Percentiles rank a stretch among this genome's conserved stretches.
Conservation (phyloP, 148 eudicot genomes). For the Dianthus caryophyllus region DNA sequence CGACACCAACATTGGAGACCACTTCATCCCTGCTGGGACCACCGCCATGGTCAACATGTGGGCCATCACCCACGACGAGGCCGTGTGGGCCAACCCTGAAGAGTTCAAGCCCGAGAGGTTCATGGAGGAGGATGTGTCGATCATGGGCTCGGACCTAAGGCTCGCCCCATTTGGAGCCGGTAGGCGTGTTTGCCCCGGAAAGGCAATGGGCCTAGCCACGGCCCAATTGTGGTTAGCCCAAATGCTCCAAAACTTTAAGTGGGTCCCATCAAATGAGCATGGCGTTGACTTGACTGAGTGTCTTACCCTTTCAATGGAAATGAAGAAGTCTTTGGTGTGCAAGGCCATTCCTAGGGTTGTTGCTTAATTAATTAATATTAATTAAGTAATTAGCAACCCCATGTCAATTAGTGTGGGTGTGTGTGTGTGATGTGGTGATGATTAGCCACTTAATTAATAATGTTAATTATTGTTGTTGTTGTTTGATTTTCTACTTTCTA, state of each 20-base stretch:
- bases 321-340: conserved; percentile 77
- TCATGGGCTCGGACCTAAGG: conserved; percentile 80
- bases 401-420: too few species aligned
- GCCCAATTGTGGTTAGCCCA: conserved; percentile 89
- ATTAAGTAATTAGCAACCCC: too few species aligned
- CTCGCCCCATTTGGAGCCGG: conserved; percentile 90
- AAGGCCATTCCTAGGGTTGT: conserved; percentile 59
- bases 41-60: conserved; percentile 99
- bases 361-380: too few species aligned
- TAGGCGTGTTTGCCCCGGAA: conserved; percentile 83
- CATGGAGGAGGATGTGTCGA: conserved; percentile 58
- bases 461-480: neutral
- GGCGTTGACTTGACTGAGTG: conserved; percentile 71
- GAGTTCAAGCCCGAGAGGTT: conserved; percentile 72
- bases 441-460: neutral
- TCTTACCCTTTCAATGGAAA: conserved; percentile 83
- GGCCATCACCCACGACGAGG: conserved; percentile 83
- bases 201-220: conserved; percentile 69
- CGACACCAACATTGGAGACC: conserved; percentile 63
- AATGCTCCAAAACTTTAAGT: conserved; percentile 60
- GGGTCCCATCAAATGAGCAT: conserved; percentile 27
- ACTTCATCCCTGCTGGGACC: conserved; percentile 79
- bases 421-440: conserved; percentile 29
- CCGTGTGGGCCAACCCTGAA: conserved; percentile 56
- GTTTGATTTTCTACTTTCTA: neutral